A percentile compares a stretch with the other conserved stretches of the same genome.
Evolutionary conservation across 768 basidiomycete genomes (phyloP).

Genomic region (Podaxis pistillaris): DNA sequence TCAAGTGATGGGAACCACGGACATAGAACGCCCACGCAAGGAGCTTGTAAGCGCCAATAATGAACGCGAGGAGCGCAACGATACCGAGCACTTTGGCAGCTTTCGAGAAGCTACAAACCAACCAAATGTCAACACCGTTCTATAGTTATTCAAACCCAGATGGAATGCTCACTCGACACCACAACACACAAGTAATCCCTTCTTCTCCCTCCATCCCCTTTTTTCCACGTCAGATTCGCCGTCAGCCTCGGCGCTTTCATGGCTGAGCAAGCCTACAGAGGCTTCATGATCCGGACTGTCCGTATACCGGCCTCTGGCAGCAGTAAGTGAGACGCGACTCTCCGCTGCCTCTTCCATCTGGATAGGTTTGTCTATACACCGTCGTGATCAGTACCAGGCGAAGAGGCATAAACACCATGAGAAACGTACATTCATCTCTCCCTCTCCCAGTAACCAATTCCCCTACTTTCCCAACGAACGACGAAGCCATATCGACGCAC

Average conservation of each 20-base stretch:
- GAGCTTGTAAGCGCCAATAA: constrained; percentile 43
- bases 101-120: constrained; percentile 40
- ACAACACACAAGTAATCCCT: constrained; percentile 50
- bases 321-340: constrained; percentile 25
- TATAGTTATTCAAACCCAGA: background rate
- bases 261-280: constrained; percentile 25
- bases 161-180: constrained; percentile 40
- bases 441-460: constrained; percentile 44
- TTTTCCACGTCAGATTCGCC: constrained; percentile 28
- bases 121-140: background rate
- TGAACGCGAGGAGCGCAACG: constrained; percentile 37
- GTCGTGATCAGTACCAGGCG: background rate
- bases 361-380: constrained; percentile 38
- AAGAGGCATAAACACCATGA: background rate
- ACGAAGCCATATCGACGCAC: constrained; percentile 16
- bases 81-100: constrained; percentile 58
- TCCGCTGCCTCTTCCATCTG: constrained; percentile 42
- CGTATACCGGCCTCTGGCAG: constrained; percentile 3
- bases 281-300: constrained; percentile 9
- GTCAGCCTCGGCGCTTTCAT: constrained; percentile 29
- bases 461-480: constrained; percentile 44
- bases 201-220: constrained; percentile 27
- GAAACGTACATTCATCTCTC: constrained; percentile 44
- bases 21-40: constrained; percentile 49
- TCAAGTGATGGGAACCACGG: constrained; percentile 15